Evolutionary conservation across 1,284 basidiomycete genomes (phyloP).

Genomic region (Cryptococcus sp.): DNA sequence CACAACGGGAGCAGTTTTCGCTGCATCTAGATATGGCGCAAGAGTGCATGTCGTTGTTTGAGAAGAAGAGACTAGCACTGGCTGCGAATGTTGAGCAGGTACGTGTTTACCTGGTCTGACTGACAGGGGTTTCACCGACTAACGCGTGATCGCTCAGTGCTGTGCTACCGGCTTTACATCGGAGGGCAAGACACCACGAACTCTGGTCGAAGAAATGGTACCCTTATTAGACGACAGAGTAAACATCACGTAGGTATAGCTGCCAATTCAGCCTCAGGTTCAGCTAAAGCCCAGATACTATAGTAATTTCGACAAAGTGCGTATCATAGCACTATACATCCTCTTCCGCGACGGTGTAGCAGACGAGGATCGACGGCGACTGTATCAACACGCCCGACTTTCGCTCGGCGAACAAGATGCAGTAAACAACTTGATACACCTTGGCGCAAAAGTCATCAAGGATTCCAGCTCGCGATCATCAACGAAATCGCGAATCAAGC

Average conservation of each 20-base stretch:
- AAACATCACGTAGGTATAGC: conserved; percentile 67
- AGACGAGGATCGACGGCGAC: conserved; percentile 88
- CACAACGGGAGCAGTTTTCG: conserved; percentile 93
- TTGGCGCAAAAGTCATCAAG: conserved; percentile 82
- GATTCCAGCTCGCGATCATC: conserved; percentile 68
- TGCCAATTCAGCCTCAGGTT: not conserved
- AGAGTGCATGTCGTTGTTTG: conserved; percentile 93
- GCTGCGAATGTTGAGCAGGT: conserved; percentile 94
- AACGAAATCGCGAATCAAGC: conserved; percentile 72
- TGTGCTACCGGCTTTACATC: conserved; percentile 87
- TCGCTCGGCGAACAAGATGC: conserved; percentile 89
- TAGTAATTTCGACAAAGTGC: conserved; percentile 88
- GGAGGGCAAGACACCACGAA: conserved; percentile 87
- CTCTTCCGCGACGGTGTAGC: conserved; percentile 95
- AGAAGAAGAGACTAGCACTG: conserved; percentile 79
- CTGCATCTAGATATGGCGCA: conserved; percentile 96
- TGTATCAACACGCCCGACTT: conserved; percentile 96
- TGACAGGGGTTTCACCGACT: not conserved
- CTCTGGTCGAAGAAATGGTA: conserved; percentile 97
- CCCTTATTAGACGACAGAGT: conserved; percentile 80
- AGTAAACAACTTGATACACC: conserved; percentile 78
- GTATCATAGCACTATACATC: conserved; percentile 95
- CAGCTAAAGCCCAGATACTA: not conserved
- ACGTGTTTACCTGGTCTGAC: conserved; percentile 17
- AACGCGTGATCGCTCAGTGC: conserved; percentile 58